Percentiles rank a stretch among this genome's conserved stretches.
These are phyloP conservation scores for Candida pseudoglaebosa DNA, from an alignment of 805 yeast genomes.

Conservation along the genomic window DNA sequence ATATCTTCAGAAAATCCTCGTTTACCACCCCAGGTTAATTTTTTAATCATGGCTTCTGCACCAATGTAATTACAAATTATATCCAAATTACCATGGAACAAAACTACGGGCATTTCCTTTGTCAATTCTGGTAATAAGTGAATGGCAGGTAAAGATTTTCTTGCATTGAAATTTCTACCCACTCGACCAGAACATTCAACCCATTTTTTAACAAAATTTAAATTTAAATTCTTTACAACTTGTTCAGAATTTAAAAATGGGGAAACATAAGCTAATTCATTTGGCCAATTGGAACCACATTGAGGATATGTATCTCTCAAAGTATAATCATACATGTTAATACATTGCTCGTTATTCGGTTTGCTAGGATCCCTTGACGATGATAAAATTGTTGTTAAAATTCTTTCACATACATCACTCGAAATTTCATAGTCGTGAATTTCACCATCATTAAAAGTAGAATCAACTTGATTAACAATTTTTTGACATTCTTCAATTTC, in stretches of 20 bases:
- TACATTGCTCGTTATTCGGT: constrained; percentile 49
- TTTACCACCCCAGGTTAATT: constrained; percentile 62
- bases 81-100: constrained; percentile 87
- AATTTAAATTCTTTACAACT: constrained; percentile 52
- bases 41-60: constrained; percentile 59
- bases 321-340: constrained; percentile 80
- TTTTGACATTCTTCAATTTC: constrained; percentile 62
- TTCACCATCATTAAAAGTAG: constrained; percentile 13
- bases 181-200: constrained; percentile 71
- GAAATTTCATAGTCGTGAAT: constrained; percentile 21
- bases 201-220: constrained; percentile 52
- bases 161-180: constrained; percentile 46
- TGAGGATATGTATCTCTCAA: constrained; percentile 70
- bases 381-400: constrained; percentile 37
- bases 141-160: constrained; percentile 55
- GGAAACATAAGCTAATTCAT: constrained; percentile 45
- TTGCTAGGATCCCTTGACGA: constrained; percentile 23
- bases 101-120: constrained; percentile 53
- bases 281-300: constrained; percentile 95
- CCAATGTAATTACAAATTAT: constrained; percentile 83
- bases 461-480: constrained; percentile 31
- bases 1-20: constrained; percentile 46
- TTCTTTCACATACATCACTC: constrained; percentile 42
- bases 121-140: constrained; percentile 65
- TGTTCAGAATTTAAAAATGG: constrained; percentile 46